These are phyloP conservation scores for Byssoonygena ceratinophila DNA, from an alignment of 2,329 filamentous ascomycete genomes.

Conservation along the genomic window DNA sequence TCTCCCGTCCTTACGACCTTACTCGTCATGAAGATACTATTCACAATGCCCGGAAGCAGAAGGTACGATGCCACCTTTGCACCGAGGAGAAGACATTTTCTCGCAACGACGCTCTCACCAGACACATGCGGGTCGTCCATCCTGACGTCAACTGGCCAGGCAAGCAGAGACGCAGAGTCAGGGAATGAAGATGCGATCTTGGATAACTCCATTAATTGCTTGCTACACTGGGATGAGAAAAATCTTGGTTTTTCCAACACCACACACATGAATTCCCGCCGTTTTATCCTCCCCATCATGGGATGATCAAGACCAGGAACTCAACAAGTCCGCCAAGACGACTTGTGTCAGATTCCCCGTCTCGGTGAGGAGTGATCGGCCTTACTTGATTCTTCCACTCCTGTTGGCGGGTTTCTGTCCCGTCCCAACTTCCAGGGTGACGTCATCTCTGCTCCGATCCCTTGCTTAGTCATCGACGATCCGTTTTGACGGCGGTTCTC, in stretches of 20 bases:
- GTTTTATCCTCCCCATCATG: background rate
- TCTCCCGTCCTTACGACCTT: constrained; percentile 91
- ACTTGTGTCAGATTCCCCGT: background rate
- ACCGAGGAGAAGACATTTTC: constrained; percentile 97
- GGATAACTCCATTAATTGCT: background rate
- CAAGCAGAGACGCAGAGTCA: constrained; percentile 40
- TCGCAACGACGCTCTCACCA: constrained; percentile 82
- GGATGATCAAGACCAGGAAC: background rate
- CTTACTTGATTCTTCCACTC: background rate
- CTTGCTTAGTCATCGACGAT: background rate
- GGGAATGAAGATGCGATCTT: constrained; percentile 23
- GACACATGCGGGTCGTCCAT: constrained; percentile 90
- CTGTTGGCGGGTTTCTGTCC: background rate
- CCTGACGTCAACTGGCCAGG: constrained; percentile 77
- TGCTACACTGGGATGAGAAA: background rate
- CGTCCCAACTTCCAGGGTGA: background rate
- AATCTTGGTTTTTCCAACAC: background rate
- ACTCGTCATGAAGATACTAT: constrained; percentile 96
- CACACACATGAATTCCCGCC: background rate
- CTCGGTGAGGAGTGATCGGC: background rate
- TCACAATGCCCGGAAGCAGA: constrained; percentile 87
- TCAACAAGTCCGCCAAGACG: background rate
- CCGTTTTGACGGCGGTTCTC: background rate
- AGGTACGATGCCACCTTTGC: constrained; percentile 85
- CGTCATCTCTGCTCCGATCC: background rate